Percentiles rank a stretch among this genome's conserved stretches.
These are phyloP conservation scores for Tylopilus microsporus DNA, from an alignment of 1,284 basidiomycete species.

Conservation along the genomic window DNA sequence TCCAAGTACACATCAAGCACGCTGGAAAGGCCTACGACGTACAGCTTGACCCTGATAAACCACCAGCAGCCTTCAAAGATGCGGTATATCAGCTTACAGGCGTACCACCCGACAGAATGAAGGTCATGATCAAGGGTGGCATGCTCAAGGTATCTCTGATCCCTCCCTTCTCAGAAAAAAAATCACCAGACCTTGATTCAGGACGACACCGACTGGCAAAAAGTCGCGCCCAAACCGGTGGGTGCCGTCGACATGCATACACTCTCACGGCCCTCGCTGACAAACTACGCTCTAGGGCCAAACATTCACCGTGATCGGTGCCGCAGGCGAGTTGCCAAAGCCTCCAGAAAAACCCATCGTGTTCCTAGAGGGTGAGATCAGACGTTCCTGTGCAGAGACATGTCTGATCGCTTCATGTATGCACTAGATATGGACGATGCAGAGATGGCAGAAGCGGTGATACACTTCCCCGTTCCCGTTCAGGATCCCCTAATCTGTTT, in stretches of 20 bases:
- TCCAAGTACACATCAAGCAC: constrained; percentile 84
- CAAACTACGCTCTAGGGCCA: constrained; percentile 48
- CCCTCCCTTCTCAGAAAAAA: constrained; percentile 5
- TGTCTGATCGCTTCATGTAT: constrained; percentile 17
- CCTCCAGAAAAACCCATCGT: constrained; percentile 74
- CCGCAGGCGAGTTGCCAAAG: constrained; percentile 87
- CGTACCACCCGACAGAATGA: constrained; percentile 88
- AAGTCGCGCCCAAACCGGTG: constrained; percentile 77
- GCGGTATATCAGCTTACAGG: constrained; percentile 78
- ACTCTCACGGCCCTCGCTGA: neutral
- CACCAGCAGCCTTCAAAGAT: constrained; percentile 77
- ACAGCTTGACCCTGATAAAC: constrained; percentile 62
- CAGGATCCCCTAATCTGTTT: constrained; percentile 5
- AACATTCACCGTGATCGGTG: constrained; percentile 85
- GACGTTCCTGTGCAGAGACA: neutral
- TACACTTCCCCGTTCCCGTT: constrained; percentile 22
- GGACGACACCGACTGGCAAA: constrained; percentile 84
- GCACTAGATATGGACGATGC: constrained; percentile 77
- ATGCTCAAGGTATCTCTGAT: constrained; percentile 67
- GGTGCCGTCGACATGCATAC: constrained; percentile 22
- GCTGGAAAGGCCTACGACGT: constrained; percentile 75
- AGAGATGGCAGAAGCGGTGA: constrained; percentile 74
- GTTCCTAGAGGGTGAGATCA: constrained; percentile 68
- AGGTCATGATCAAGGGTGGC: constrained; percentile 96
- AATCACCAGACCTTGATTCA: constrained; percentile 28